phyloP scores from a whole-genome alignment of 768 basidiomycete species.

The Lentinus tigrinus region DNA sequence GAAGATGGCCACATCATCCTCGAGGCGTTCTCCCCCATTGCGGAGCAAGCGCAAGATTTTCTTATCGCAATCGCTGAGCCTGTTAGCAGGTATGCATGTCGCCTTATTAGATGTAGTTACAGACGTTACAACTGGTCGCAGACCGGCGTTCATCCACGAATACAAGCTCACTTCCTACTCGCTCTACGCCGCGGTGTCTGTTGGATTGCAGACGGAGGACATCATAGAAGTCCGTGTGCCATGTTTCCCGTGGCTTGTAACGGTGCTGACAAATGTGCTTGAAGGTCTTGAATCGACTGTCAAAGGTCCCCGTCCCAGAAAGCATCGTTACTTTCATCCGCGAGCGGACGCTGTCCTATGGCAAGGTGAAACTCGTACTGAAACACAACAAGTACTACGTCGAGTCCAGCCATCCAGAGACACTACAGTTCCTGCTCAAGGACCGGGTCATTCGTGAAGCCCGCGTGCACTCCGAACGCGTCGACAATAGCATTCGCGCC shows the following conservation, averaged over 20 bases:
- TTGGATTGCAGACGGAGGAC: conserved; percentile 95
- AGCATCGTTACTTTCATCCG: conserved; percentile 84
- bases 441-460: conserved; percentile 85
- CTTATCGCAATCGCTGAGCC: conserved; percentile 97
- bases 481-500: conserved; percentile 75
- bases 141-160: conserved; percentile 98
- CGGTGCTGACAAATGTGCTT: conserved; percentile 23
- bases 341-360: conserved; percentile 92
- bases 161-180: conserved; percentile 99
- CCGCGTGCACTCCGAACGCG: conserved; percentile 65
- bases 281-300: conserved; percentile 78
- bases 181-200: conserved; percentile 96
- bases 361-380: conserved; percentile 96
- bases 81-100: conserved; percentile 82
- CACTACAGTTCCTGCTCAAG: conserved; percentile 82
- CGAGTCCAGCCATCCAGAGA: conserved; percentile 94
- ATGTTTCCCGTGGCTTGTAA: conserved; percentile 18
- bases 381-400: conserved; percentile 98
- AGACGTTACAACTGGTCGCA: conserved; percentile 32
- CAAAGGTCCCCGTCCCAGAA: conserved; percentile 92
- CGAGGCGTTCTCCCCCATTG: conserved; percentile 96
- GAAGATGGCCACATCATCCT: conserved; percentile 92
- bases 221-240: conserved; percentile 85
- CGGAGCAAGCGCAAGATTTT: conserved; percentile 98
- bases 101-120: conserved; percentile 29